Conservation (phyloP, 2,329 filamentous ascomycete genomes). For the Monosporascus sp. region DNA sequence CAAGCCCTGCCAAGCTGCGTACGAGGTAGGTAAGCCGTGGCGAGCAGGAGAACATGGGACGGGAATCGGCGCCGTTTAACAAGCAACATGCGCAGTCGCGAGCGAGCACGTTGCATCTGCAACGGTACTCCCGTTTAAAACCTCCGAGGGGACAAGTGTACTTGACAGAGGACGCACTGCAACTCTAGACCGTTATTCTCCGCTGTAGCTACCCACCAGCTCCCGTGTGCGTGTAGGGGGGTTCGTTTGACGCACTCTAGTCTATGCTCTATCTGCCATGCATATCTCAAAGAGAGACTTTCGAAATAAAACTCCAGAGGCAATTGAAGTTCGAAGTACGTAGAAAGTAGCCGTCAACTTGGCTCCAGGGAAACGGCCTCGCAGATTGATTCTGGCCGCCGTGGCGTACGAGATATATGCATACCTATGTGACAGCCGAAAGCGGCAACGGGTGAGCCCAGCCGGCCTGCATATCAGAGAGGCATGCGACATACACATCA, state of each 20-base stretch:
- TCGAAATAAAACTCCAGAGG: too few relatives aligned
- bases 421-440: too few relatives aligned
- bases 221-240: not conserved
- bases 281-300: too few relatives aligned
- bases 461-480: not conserved
- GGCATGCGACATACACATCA: not conserved
- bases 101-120: not conserved
- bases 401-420: too few relatives aligned
- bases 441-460: too few relatives aligned
- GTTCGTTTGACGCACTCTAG: not conserved
- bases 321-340: too few relatives aligned
- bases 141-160: not conserved
- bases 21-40: not conserved
- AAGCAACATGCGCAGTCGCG: not conserved
- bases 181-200: not conserved
- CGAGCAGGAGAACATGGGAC: not conserved
- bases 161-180: not conserved
- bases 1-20: not conserved
- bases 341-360: too few relatives aligned
- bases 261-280: not conserved
- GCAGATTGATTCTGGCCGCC: too few relatives aligned
- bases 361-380: too few relatives aligned
- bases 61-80: not conserved
- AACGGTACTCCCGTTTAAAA: not conserved
- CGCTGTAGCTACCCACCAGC: not conserved